Evolutionary conservation across 2,329 filamentous ascomycete genomes (phyloP).

Genomic region (Podosphaera xanthii): DNA sequence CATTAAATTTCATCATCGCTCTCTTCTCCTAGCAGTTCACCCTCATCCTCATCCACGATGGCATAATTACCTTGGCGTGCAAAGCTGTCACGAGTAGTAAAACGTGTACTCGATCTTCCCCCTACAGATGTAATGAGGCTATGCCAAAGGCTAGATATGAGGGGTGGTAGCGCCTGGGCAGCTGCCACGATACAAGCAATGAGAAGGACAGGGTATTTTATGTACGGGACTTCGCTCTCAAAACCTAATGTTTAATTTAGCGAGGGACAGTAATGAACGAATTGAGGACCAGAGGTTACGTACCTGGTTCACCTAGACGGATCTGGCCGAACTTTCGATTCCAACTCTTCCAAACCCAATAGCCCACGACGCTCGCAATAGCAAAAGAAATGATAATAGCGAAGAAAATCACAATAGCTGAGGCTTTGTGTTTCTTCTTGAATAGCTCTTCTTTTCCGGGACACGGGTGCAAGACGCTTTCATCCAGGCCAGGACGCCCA

Average conservation of each 20-base stretch:
- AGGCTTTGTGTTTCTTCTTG: slow-evolving; percentile 45
- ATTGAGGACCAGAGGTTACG: slow-evolving; percentile 3
- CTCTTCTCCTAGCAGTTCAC: slow-evolving; percentile 79
- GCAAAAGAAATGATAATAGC: slow-evolving; percentile 56
- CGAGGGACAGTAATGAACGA: not conserved
- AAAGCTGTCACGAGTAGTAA: slow-evolving; percentile 77
- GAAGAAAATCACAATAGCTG: slow-evolving; percentile 61
- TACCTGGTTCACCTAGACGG: slow-evolving; percentile 50
- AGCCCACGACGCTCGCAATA: slow-evolving; percentile 50
- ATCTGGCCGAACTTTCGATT: slow-evolving; percentile 81
- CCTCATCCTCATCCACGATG: slow-evolving; percentile 78
- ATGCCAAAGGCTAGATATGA: slow-evolving; percentile 53
- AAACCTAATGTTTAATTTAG: slow-evolving; percentile 19
- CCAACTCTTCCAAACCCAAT: slow-evolving; percentile 71
- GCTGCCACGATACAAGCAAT: slow-evolving; percentile 41
- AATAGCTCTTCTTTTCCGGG: slow-evolving; percentile 66
- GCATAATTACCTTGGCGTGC: slow-evolving; percentile 72
- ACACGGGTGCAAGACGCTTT: slow-evolving; percentile 38
- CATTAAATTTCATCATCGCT: slow-evolving; percentile 65
- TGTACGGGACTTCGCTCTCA: slow-evolving; percentile 50
- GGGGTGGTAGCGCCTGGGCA: slow-evolving; percentile 40
- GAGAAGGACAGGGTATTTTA: slow-evolving; percentile 62
- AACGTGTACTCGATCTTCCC: slow-evolving; percentile 28
- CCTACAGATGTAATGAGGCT: slow-evolving; percentile 29
- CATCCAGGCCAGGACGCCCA: slow-evolving; percentile 53